Evolutionary conservation across 2,329 filamentous ascomycete genomes (phyloP), one percentile per base, ranked within the genome.

Genomic region (Stagonosporopsis chrysanthemi): DNA sequence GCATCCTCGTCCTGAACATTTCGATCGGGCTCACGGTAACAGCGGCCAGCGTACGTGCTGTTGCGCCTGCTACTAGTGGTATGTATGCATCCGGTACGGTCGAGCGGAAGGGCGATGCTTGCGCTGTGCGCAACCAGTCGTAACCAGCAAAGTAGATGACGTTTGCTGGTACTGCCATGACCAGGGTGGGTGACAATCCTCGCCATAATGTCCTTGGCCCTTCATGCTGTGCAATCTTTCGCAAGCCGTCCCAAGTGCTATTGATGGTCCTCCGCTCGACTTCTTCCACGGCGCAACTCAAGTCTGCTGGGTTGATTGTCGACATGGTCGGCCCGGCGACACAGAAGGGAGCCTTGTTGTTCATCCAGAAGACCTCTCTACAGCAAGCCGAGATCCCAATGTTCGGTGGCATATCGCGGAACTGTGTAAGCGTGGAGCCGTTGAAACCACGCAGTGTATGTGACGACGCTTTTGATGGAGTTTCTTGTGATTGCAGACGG

Each of bases 121-220:
- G 80, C 68, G 91, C 90, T 63, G 84, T 90, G 33, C 95, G 88
- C 56, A 99, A 76, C 90, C 92, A 97, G 72, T 99, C 95, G 77
- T 99, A 99, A 36, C 95, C 95, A 12, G 95, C 96, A 71, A 98
- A 97, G 78, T 99, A 99, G 64, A 99, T 98, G 65, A 99, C 95
- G 74, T 99, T 99, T 24, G 88, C 92, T 0, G 95, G 95, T 6
- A 99, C 85, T 0, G 92, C 88, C 95, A 99, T 99, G 63, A 92
- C 84, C 22, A 99, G 80, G 0, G 95, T 99, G 0, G 95, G 94
- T n/a, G 91, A 96, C 5, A 99, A 81, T 0, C 95, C 95, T 60
- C 95, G 86, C 94, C 95, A 99, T 33, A 99, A 79, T 1, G 93
- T 95, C 24, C 86, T 84, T 12, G 92, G 72, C 1, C 95, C 95